Evolutionary conservation across 805 yeast genomes (phyloP).

Genomic region (Pichia deserticola): DNA sequence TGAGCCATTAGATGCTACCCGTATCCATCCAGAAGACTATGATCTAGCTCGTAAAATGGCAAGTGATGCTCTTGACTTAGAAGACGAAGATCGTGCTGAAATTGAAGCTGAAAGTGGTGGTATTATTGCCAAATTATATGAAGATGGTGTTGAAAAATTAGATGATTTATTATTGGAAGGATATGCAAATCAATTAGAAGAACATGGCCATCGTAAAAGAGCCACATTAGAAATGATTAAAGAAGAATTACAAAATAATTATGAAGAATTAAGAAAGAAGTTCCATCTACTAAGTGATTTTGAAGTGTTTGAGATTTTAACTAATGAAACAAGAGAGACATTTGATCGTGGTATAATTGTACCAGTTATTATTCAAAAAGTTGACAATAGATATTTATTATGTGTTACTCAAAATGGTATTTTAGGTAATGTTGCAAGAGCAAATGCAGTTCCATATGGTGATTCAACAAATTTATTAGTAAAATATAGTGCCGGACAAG

Average conservation of each 20-base stretch:
- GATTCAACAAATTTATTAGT: conserved; percentile 34
- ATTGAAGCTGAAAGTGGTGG: conserved; percentile 81
- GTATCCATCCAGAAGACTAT: conserved; percentile 97
- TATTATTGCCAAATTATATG: conserved; percentile 64
- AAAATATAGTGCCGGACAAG: conserved; percentile 58
- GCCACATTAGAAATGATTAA: conserved; percentile 78
- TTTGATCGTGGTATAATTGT: conserved; percentile 64
- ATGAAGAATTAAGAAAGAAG: conserved; percentile 74
- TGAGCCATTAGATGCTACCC: conserved; percentile 84
- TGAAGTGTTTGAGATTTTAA: conserved; percentile 80
- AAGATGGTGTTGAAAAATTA: conserved; percentile 64
- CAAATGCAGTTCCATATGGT: conserved; percentile 36
- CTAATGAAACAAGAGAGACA: conserved; percentile 74
- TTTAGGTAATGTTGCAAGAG: conserved; percentile 26
- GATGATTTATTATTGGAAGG: conserved; percentile 86
- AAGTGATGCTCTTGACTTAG: conserved; percentile 92
- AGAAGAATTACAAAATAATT: conserved; percentile 81
- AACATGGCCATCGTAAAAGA: conserved; percentile 65
- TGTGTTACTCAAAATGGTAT: conserved; percentile 53
- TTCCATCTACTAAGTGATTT: conserved; percentile 56
- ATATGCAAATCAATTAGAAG: conserved; percentile 84
- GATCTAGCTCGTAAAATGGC: conserved; percentile 96
- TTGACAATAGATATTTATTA: conserved; percentile 35
- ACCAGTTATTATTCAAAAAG: conserved; percentile 66
- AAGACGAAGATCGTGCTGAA: conserved; percentile 71